Evolutionary conservation across 148 eudicot genomes (phyloP).

Genomic region (Cornus controversa): DNA sequence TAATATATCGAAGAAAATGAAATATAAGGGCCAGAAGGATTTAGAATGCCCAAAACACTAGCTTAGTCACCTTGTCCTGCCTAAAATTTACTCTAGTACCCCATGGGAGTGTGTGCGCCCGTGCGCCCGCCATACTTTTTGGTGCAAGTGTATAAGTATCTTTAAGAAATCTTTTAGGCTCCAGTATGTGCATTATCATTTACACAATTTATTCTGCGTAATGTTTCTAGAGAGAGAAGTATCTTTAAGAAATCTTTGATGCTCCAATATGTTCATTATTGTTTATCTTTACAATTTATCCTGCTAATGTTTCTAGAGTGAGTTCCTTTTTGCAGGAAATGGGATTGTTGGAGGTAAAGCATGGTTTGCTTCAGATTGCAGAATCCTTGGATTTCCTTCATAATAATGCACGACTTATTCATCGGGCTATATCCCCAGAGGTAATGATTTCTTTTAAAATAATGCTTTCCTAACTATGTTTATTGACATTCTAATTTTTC

Average conservation of each 20-base stretch:
- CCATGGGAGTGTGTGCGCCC: neutral
- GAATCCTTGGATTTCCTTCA: slow-evolving; percentile 95
- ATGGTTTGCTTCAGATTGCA: slow-evolving; percentile 91
- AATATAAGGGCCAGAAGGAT: no score
- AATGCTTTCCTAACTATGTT: neutral
- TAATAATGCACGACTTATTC: slow-evolving; percentile 85
- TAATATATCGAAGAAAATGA: no score
- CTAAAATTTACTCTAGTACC: neutral
- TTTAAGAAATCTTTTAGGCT: no score
- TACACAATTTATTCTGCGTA: no score
- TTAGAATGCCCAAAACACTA: neutral
- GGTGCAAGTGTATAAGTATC: no score
- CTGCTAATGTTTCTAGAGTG: neutral
- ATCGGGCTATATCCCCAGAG: slow-evolving; percentile 89
- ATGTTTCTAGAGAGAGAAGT: no score
- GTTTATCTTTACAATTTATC: neutral
- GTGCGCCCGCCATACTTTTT: no score
- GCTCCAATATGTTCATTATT: neutral
- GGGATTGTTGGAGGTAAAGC: slow-evolving; percentile 97
- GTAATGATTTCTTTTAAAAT: slow-evolving; percentile 27
- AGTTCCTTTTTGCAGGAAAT: slow-evolving; percentile 61
- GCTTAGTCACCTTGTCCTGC: neutral
- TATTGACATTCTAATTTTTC: neutral
- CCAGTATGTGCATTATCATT: no score
- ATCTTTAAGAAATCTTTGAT: neutral